phyloP scores from a whole-genome alignment of 164 flowering plant genomes.

The Aristolochia fimbriata region DNA sequence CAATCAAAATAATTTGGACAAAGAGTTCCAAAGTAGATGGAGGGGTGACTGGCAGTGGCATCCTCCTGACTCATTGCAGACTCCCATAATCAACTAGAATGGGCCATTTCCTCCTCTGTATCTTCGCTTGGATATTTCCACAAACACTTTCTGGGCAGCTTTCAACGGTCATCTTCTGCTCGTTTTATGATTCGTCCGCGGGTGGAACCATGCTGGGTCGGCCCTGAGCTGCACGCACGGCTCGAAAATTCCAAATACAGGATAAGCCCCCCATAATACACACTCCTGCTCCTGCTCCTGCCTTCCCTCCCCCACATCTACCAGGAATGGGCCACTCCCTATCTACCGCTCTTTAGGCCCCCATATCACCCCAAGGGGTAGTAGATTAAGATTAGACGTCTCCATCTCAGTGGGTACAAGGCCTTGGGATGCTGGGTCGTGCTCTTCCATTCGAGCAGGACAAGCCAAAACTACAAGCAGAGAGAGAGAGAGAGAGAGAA shows the following conservation, averaged over 20 bases:
- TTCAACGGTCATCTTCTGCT: background rate
- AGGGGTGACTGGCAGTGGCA: too few relatives aligned
- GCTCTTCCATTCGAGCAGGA: too few relatives aligned
- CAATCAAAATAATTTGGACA: too few relatives aligned
- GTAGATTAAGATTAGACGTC: background rate
- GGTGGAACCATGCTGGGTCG: background rate
- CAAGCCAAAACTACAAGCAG: too few relatives aligned
- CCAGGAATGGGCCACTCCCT: background rate
- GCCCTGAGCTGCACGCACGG: background rate
- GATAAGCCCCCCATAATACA: too few relatives aligned
- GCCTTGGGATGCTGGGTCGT: too few relatives aligned
- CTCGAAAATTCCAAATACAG: background rate
- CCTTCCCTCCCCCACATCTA: background rate
- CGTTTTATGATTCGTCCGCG: background rate
- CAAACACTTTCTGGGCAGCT: background rate
- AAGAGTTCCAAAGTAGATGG: too few relatives aligned
- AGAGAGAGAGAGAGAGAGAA: too few relatives aligned
- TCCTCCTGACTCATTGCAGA: background rate
- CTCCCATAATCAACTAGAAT: background rate
- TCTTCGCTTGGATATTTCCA: background rate
- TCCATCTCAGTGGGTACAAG: slow-evolving; percentile 2
- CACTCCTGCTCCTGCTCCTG: background rate
- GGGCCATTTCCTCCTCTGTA: background rate
- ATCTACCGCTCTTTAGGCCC: too few relatives aligned
- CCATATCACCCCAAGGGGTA: background rate